These are phyloP conservation scores for Aureobasidium uvarum DNA, from an alignment of 2,329 filamentous ascomycete genomes.

Conservation along the genomic window DNA sequence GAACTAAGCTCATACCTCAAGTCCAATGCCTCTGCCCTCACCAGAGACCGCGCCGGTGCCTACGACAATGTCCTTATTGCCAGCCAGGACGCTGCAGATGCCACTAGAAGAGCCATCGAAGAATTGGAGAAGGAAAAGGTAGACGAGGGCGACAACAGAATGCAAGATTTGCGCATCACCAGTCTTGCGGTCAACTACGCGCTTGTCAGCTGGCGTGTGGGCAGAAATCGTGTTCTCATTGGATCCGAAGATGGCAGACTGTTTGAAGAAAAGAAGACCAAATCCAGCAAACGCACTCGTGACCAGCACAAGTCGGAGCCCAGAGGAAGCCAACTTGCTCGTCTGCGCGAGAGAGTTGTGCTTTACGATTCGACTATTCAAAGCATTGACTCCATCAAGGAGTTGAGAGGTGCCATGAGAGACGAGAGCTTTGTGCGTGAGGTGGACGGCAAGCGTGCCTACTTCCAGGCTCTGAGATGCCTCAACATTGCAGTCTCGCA, in stretches of 20 bases:
- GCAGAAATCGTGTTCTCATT: conserved; percentile 83
- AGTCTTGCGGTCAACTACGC: conserved; percentile 92
- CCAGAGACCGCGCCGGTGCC: conserved; percentile 70
- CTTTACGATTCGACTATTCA: conserved; percentile 89
- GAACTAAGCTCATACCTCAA: conserved; percentile 50
- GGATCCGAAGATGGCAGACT: conserved; percentile 76
- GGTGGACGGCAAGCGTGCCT: conserved; percentile 72
- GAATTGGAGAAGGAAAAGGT: conserved; percentile 82
- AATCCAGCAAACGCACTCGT: conserved; percentile 54
- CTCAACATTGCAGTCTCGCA: conserved; percentile 85
- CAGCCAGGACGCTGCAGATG: conserved; percentile 91
- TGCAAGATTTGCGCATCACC: conserved; percentile 91
- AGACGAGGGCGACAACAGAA: conserved; percentile 75
- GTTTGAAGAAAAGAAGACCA: conserved; percentile 53
- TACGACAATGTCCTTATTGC: conserved; percentile 90
- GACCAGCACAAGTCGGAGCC: conserved; percentile 61
- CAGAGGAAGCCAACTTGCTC: conserved; percentile 70
- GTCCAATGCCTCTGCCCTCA: conserved; percentile 43
- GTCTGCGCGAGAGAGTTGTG: conserved; percentile 80
- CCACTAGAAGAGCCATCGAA: conserved; percentile 88
- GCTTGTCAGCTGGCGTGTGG: conserved; percentile 91
- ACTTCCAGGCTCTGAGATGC: conserved; percentile 85
- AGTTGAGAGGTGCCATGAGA: conserved; percentile 84
- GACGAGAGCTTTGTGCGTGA: conserved; percentile 74
- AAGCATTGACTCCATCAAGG: conserved; percentile 84